These are phyloP conservation scores for Termitomyces sp. DNA, from an alignment of 768 basidiomycete species.

Conservation along the genomic window DNA sequence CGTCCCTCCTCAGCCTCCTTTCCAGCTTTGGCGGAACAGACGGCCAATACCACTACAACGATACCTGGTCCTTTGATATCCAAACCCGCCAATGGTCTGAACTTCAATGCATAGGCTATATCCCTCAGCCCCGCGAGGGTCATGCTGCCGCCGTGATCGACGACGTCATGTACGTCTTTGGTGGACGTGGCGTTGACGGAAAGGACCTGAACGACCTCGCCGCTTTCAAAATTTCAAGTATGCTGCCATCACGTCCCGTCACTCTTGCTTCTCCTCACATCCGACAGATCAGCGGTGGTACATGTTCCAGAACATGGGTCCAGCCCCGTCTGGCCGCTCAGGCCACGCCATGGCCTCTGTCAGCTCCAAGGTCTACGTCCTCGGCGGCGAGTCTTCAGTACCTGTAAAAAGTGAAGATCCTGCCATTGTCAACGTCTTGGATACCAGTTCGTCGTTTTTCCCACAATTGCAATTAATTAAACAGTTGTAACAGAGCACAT, in stretches of 20 bases:
- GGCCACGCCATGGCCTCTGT: constrained; percentile 98
- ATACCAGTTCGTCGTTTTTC: constrained; percentile 69
- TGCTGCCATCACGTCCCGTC: constrained; percentile 23
- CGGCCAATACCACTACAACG: constrained; percentile 98
- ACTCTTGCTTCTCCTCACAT: constrained; percentile 5
- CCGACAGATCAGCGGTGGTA: constrained; percentile 91
- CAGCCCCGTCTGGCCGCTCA: constrained; percentile 84
- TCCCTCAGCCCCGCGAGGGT: constrained; percentile 92
- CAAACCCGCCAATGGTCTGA: constrained; percentile 82
- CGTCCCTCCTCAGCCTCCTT: neutral
- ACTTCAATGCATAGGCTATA: constrained; percentile 92
- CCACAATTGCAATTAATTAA: neutral
- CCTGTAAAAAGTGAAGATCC: constrained; percentile 75
- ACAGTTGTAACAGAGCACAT: constrained; percentile 19
- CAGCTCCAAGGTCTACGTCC: constrained; percentile 83
- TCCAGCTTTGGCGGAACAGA: constrained; percentile 94
- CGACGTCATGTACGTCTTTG: constrained; percentile 97
- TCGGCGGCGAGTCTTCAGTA: constrained; percentile 90
- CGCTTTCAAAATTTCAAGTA: constrained; percentile 96
- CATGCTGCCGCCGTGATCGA: constrained; percentile 96
- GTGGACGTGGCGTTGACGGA: constrained; percentile 94
- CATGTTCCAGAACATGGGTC: constrained; percentile 99
- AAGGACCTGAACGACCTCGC: constrained; percentile 93
- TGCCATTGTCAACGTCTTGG: constrained; percentile 81
- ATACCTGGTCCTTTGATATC: constrained; percentile 94